These are phyloP conservation scores for Mallotus repandus DNA, from an alignment of 441 rosid genomes.

Conservation along the genomic window DNA sequence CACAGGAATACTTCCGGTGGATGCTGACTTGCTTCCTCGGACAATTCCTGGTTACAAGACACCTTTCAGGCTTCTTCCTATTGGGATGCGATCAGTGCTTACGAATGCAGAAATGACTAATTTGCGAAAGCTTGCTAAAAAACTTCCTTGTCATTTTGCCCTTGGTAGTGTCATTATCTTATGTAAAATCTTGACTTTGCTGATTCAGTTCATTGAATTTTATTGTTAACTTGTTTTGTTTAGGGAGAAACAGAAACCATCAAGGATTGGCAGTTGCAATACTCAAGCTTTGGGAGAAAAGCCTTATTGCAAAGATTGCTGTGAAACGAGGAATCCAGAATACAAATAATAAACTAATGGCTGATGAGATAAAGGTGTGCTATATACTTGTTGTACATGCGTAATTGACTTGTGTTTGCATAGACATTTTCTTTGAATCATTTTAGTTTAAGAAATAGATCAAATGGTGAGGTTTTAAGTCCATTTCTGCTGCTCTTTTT, in stretches of 20 bases:
- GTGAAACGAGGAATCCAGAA: constrained; percentile 97
- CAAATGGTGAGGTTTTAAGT: constrained; percentile 10
- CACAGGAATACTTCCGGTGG: constrained; percentile 90
- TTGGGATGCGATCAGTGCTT: constrained; percentile 84
- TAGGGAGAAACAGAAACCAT: constrained; percentile 96
- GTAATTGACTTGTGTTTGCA: neutral
- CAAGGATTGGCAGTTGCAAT: constrained; percentile 94
- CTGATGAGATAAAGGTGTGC: constrained; percentile 88
- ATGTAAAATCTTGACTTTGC: constrained; percentile 19
- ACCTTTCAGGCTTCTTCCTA: constrained; percentile 95
- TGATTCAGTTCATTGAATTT: constrained; percentile 19
- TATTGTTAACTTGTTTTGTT: constrained; percentile 23
- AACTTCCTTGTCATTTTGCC: constrained; percentile 95
- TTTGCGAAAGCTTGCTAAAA: constrained; percentile 82
- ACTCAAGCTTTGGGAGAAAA: constrained; percentile 91
- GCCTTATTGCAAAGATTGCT: constrained; percentile 81
- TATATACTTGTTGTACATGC: constrained; percentile 9
- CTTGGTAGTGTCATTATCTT: constrained; percentile 59
- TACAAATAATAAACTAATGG: constrained; percentile 96
- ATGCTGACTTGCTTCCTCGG: constrained; percentile 90
- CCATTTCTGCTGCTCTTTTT: neutral
- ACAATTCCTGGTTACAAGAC: constrained; percentile 81
- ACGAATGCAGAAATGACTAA: constrained; percentile 96
- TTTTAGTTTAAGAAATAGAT: neutral
- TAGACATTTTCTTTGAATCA: neutral